Percentiles rank a stretch among this genome's conserved stretches.
These are phyloP conservation scores for Spathaspora girioi DNA, from an alignment of 805 yeast species.

Conservation along the genomic window DNA sequence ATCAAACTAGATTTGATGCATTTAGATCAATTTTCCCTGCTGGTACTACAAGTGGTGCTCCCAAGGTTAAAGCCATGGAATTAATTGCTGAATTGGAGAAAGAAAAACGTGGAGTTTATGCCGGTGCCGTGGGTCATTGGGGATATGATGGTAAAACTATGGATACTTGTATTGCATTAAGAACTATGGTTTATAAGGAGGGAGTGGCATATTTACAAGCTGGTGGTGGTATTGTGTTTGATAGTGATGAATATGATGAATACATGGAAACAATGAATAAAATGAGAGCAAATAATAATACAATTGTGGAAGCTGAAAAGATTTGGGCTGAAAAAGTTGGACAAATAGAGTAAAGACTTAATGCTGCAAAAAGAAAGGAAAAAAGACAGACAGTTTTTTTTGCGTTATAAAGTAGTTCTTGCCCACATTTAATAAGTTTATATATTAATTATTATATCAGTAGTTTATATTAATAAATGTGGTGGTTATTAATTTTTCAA, in stretches of 20 bases:
- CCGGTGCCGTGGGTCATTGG: constrained; percentile 99
- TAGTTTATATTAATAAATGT: background rate
- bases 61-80: constrained; percentile 96
- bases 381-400: background rate
- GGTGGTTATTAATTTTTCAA: background rate
- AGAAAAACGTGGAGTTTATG: constrained; percentile 94
- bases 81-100: constrained; percentile 83
- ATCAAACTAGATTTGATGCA: constrained; percentile 90
- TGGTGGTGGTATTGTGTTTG: constrained; percentile 97
- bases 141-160: constrained; percentile 90
- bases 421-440: no score
- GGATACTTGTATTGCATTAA: constrained; percentile 96
- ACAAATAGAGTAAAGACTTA: constrained; percentile 1
- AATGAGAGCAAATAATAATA: constrained; percentile 88
- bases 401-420: background rate
- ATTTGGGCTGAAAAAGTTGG: constrained; percentile 55
- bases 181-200: constrained; percentile 95
- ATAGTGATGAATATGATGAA: constrained; percentile 93
- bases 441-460: no score
- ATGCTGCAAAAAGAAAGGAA: background rate
- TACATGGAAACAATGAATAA: constrained; percentile 96
- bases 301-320: constrained; percentile 90
- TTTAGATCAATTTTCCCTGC: constrained; percentile 98
- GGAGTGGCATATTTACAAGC: constrained; percentile 93
- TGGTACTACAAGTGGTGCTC: constrained; percentile 98